A percentile compares a stretch with the other conserved stretches of the same genome.
These are phyloP conservation scores for Penicillium olsonii DNA, from an alignment of 2,329 filamentous ascomycete species.

Conservation along the genomic window DNA sequence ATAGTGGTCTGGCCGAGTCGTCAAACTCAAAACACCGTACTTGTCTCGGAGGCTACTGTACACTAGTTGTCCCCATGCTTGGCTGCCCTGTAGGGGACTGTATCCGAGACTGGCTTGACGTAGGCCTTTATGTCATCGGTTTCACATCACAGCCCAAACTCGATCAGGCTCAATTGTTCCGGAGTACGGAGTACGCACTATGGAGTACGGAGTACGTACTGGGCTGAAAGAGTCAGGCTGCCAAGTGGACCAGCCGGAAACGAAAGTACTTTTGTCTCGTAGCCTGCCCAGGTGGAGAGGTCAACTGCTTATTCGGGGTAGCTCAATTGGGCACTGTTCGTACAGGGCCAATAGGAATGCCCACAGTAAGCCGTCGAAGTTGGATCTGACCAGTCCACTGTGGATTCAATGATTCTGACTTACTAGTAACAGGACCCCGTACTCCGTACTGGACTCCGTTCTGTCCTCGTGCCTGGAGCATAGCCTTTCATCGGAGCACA, in stretches of 20 bases:
- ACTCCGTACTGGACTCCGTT: background rate
- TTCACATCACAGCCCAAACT: background rate
- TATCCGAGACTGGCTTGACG: background rate
- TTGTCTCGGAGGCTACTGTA: too few relatives aligned
- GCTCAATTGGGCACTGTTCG: background rate
- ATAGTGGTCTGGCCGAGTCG: background rate
- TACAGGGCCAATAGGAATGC: conserved; percentile 1
- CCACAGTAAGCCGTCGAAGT: background rate
- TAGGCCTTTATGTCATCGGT: background rate
- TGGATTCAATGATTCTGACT: too few relatives aligned
- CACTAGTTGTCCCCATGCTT: too few relatives aligned
- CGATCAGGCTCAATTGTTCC: background rate
- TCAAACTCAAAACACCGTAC: background rate
- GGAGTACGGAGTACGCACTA: background rate
- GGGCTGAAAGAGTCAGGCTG: background rate
- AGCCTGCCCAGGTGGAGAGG: background rate
- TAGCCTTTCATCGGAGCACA: background rate
- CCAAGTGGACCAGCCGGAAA: background rate
- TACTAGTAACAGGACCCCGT: too few relatives aligned
- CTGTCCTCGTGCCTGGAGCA: conserved; percentile 6
- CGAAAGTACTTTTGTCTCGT: background rate
- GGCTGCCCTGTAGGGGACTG: background rate
- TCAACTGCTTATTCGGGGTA: background rate
- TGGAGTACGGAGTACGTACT: background rate
- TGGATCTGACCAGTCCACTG: conserved; percentile 2